These are phyloP conservation scores for Davidsoniella eucalypti DNA, from an alignment of 2,329 filamentous ascomycete genomes.

Conservation along the genomic window DNA sequence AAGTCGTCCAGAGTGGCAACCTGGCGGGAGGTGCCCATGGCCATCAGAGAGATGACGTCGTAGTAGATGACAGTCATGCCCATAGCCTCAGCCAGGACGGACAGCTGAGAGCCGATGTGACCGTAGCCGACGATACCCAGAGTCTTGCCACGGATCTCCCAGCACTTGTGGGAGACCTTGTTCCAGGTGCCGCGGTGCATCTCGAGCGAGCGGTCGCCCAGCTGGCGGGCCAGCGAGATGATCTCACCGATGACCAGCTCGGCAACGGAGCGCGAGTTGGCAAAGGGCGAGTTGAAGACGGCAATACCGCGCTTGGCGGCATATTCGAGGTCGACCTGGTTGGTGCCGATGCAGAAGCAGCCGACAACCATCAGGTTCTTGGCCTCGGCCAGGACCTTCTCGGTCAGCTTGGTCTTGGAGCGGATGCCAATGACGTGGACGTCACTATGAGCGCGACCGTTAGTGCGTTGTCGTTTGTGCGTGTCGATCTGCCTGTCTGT, in stretches of 20 bases:
- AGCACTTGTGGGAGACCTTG: slow-evolving; percentile 91
- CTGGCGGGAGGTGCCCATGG: slow-evolving; percentile 72
- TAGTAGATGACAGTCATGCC: slow-evolving; percentile 98
- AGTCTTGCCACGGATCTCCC: slow-evolving; percentile 96
- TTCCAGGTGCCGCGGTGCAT: slow-evolving; percentile 94
- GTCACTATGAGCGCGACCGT: slow-evolving; percentile 37
- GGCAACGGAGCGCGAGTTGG: slow-evolving; percentile 91
- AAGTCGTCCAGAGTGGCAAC: slow-evolving; percentile 63
- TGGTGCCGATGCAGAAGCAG: slow-evolving; percentile 98
- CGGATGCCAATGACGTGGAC: slow-evolving; percentile 96
- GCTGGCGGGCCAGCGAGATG: slow-evolving; percentile 76
- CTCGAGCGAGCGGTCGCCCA: slow-evolving; percentile 84
- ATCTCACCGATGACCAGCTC: slow-evolving; percentile 93
- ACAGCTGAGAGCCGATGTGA: slow-evolving; percentile 91
- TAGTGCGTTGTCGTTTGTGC: background rate
- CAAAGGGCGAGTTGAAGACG: slow-evolving; percentile 98
- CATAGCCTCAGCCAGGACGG: slow-evolving; percentile 90
- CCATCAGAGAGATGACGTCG: slow-evolving; percentile 88
- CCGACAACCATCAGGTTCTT: slow-evolving; percentile 92
- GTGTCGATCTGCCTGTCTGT: no score
- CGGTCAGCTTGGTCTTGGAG: slow-evolving; percentile 89
- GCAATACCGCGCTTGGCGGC: slow-evolving; percentile 77
- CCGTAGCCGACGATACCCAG: slow-evolving; percentile 91
- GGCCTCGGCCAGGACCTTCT: slow-evolving; percentile 69
- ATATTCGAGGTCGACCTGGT: slow-evolving; percentile 77